phyloP scores from a whole-genome alignment of 768 basidiomycete species.

The Trametes meyenii region DNA sequence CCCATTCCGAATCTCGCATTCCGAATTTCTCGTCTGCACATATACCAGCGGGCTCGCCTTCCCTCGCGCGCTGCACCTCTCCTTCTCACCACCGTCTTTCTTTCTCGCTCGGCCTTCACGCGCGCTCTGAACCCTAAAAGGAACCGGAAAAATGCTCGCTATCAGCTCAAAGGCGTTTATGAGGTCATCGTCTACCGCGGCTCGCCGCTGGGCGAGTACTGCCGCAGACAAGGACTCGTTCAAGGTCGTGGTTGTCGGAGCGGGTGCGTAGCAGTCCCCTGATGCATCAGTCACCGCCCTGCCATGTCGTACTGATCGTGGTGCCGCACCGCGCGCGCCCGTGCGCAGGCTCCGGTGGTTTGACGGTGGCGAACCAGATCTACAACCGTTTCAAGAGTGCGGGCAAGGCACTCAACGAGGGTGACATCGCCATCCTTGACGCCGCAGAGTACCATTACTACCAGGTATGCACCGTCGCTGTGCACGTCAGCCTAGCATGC shows the following conservation, averaged over 20 bases:
- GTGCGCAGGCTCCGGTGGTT: conserved; percentile 71
- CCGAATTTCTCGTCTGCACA: conserved; percentile 22
- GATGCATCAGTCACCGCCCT: conserved; percentile 4
- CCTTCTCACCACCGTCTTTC: conserved; percentile 1
- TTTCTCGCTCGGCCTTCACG: not conserved
- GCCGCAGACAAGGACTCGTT: conserved; percentile 54
- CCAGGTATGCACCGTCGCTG: conserved; percentile 50
- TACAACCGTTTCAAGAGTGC: conserved; percentile 76
- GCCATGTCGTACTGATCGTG: conserved; percentile 8
- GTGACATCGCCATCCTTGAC: conserved; percentile 88
- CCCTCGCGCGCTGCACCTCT: not conserved
- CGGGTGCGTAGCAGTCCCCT: conserved; percentile 53
- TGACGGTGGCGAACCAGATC: conserved; percentile 86
- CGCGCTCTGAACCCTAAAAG: not conserved
- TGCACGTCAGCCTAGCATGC: not conserved
- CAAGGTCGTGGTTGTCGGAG: conserved; percentile 87
- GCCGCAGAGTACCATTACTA: conserved; percentile 83
- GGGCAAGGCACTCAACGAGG: conserved; percentile 64
- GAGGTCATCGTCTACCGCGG: conserved; percentile 17
- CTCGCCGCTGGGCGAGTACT: conserved; percentile 40
- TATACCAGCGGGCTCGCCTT: conserved; percentile 4
- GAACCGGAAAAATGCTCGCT: conserved; percentile 18
- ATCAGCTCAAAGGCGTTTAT: conserved; percentile 24
- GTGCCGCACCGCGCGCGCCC: not conserved
- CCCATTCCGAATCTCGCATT: conserved; percentile 12